Base-by-base conservation (phyloP, 805 yeast species). In the Debaryomyces hansenii region DNA sequence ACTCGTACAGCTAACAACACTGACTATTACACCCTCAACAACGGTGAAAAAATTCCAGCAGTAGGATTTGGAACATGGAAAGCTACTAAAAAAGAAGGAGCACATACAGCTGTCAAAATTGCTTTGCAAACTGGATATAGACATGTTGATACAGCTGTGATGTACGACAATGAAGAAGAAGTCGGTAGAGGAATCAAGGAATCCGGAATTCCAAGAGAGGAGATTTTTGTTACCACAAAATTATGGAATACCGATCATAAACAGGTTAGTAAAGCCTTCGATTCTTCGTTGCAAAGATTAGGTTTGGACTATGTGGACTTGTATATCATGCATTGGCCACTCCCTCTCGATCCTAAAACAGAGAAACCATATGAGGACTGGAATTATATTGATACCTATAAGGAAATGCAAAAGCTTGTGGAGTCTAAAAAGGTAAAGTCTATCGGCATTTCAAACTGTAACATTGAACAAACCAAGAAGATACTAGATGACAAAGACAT, bases 271-370 rank as follows among this genome's bases (percentile, higher is more conserved):
- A 66, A 58, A 21, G 84, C 83, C 7, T 64, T 86, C 37, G 75
- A 80, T 11, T 66, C 63, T 45, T 82, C 90, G 8, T 70, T 87
- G 59, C 54, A 74, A 55, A 78, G 81, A 56, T 70, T 87, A 52
- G 82, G 82, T 0, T 58, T 85, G 56, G 90, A 84, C 44, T 87
- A 87, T 58, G 83, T 87, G 40, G 94, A 87, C 60, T 67, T 87
- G 48, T 80, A 82, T 61, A 72, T 87, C 59, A 75, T 86, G 63
- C 94, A 87, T 66, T 87, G 92, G 92, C 95, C 95, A 4, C 21
- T 46, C 8, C 14, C 49, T 10, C 59, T 78, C 47, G 74, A 69
- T 40, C 57, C 67, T 11, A 43, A 41, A 6, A 46, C 46, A n/a
- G 62, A 63, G 1, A 20, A 37, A 5, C 40, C 31, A n/a, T 38